Conservation (phyloP, 805 yeast species). For the Kodamaea neixiangensis region DNA sequence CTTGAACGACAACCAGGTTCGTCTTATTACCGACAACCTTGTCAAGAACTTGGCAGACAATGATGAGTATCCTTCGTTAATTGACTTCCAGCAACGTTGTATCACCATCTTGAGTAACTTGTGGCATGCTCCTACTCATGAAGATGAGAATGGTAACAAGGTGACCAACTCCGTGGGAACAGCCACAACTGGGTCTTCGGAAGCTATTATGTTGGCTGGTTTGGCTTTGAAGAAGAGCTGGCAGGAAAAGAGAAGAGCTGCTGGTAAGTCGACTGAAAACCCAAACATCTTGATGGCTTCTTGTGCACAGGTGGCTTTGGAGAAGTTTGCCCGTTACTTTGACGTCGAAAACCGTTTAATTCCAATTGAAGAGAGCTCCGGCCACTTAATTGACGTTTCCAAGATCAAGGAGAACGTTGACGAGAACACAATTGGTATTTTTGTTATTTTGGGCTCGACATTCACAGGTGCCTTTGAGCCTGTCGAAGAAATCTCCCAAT, state of each 20-base stretch:
- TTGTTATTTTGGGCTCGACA: constrained; percentile 86
- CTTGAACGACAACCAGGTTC: constrained; percentile 45
- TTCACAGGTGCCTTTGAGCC: constrained; percentile 92
- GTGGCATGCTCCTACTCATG: constrained; percentile 68
- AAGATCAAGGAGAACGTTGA: constrained; percentile 67
- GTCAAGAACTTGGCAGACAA: constrained; percentile 89
- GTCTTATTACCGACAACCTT: constrained; percentile 66
- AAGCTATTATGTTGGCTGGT: constrained; percentile 93
- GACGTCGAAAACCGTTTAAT: constrained; percentile 85
- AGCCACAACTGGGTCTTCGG: constrained; percentile 92
- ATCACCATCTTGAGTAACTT: constrained; percentile 74
- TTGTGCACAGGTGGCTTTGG: constrained; percentile 91
- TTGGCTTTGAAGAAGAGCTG: constrained; percentile 88
- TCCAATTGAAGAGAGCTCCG: constrained; percentile 59
- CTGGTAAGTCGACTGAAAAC: constrained; percentile 57
- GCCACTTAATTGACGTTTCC: constrained; percentile 63
- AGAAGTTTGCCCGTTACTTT: constrained; percentile 90
- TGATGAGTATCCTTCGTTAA: constrained; percentile 88
- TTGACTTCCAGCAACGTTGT: constrained; percentile 80
- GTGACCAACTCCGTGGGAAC: constrained; percentile 63
- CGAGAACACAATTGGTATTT: constrained; percentile 91
- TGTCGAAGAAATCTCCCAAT: constrained; percentile 57
- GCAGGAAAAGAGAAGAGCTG: constrained; percentile 65
- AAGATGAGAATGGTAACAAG: constrained; percentile 25
- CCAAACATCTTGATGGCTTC: constrained; percentile 93